A percentile compares a stretch with the other conserved stretches of the same genome.
These are phyloP conservation scores for Ulota crispa DNA, from an alignment of 225 moss, liverwort and hornwort genomes.

Conservation along the genomic window DNA sequence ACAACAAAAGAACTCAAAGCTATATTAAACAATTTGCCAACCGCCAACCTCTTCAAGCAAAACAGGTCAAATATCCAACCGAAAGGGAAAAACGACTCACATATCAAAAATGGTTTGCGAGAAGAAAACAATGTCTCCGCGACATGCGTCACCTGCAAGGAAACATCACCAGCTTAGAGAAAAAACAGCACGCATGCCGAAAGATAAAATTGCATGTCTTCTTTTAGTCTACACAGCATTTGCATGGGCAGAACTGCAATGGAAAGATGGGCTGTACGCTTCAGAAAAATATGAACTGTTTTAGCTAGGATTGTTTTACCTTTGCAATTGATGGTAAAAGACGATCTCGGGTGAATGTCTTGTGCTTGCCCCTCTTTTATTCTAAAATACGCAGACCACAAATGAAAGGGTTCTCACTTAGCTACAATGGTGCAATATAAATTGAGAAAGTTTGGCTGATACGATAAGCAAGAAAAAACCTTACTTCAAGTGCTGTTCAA, in stretches of 20 bases:
- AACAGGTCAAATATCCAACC: background rate
- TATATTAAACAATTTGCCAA: too few relatives aligned
- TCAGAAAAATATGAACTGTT: background rate
- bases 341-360: constrained; percentile 30
- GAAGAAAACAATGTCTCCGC: constrained; percentile 73
- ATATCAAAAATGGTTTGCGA: constrained; percentile 56
- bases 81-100: constrained; percentile 43
- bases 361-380: constrained; percentile 45
- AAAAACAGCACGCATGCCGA: background rate
- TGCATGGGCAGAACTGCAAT: too few relatives aligned
- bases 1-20: background rate
- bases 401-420: too few relatives aligned
- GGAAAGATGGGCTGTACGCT: background rate
- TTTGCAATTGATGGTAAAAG: constrained; percentile 46
- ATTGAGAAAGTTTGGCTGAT: too few relatives aligned
- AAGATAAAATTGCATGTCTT: background rate
- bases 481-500: too few relatives aligned
- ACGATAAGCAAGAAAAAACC: too few relatives aligned
- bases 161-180: constrained; percentile 20
- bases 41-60: too few relatives aligned
- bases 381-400: too few relatives aligned
- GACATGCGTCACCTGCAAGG: constrained; percentile 73
- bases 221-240: background rate
- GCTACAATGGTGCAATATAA: too few relatives aligned
- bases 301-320: constrained; percentile 25